Base-by-base conservation (phyloP, 257 asterid species). In the Nicotiana obtusifolia region DNA sequence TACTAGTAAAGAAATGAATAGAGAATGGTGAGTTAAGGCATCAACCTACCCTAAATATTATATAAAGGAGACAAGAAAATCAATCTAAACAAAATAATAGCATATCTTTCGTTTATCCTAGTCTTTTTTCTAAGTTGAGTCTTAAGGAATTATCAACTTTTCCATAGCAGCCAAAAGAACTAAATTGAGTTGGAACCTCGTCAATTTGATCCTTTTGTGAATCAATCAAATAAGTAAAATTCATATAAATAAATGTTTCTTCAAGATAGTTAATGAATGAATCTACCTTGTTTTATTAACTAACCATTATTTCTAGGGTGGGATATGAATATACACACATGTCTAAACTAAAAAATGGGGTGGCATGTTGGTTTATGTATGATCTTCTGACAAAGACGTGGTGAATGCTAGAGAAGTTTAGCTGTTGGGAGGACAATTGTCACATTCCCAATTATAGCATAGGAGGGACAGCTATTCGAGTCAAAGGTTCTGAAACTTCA, bases 351-450 rank as follows among this genome's bases (percentile, higher is more conserved):
- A 61, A 62, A 62, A 64, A 13, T 28, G 10, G 15, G 19, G 37
- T 8, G 37, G 16, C 2, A 28, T 26, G 52, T 24, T 22, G 20
- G 28, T 26, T 71, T 75, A 47, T 64, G 53, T 47, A 81, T 19
- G 84, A 81, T 31, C 82, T 49, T 28, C 59, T 65, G 84, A 65
- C 26, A 75, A 47, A 28, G 80, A 80, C 62, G 61, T 69, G 60
- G 17, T 73, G 41, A 44, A 8, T 80, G 84, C 86, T 47, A 31
- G 77, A 37, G 16, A 82, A 62, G 62, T 60, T 17, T 49, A 41
- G 80, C 13, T 56, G 82, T 60, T 64, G 80, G 67, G 75, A 68
- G 66, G 66, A 68, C 81, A 35, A 77, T 81, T 81, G 81, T 81
- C 83, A 41, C 83, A 62, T 61, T 83, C 47, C 85, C 66, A 83